Evolutionary conservation across 2,329 filamentous ascomycete species (phyloP).

Genomic region (Penicillium oxalicum): DNA sequence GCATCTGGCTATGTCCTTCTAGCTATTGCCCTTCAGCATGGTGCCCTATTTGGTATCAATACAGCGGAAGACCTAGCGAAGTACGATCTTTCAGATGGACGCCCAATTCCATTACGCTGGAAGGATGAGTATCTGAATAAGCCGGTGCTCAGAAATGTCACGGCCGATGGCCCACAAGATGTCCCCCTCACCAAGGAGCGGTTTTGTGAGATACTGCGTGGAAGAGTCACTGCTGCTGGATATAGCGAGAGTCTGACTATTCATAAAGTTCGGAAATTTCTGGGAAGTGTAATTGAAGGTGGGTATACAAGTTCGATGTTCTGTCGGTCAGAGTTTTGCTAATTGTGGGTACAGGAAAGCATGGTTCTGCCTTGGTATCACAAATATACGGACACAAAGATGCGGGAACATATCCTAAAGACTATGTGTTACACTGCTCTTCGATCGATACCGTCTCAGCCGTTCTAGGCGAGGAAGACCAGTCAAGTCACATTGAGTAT

Average conservation of each 20-base stretch:
- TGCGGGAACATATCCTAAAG: conserved; percentile 11
- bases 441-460: conserved; percentile 17
- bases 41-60: conserved; percentile 12
- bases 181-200: conserved; percentile 9
- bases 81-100: conserved; percentile 8
- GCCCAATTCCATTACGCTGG: conserved; percentile 10
- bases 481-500: conserved; percentile 14
- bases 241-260: conserved; percentile 9
- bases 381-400: conserved; percentile 16
- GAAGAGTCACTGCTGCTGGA: conserved; percentile 7
- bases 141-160: conserved; percentile 14
- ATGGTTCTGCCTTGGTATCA: conserved; percentile 18
- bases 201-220: conserved; percentile 9
- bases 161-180: conserved; percentile 10
- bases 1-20: conserved; percentile 12
- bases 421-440: conserved; percentile 17
- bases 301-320: neutral
- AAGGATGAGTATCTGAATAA: conserved; percentile 15
- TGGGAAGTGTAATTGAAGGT: conserved; percentile 13
- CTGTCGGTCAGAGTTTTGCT: neutral
- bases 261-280: conserved; percentile 8
- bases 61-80: conserved; percentile 10
- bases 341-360: conserved; percentile 10
- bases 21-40: conserved; percentile 10
- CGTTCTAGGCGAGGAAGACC: conserved; percentile 13